Evolutionary conservation across 805 yeast species (phyloP).

Genomic region (Candida ficus): DNA sequence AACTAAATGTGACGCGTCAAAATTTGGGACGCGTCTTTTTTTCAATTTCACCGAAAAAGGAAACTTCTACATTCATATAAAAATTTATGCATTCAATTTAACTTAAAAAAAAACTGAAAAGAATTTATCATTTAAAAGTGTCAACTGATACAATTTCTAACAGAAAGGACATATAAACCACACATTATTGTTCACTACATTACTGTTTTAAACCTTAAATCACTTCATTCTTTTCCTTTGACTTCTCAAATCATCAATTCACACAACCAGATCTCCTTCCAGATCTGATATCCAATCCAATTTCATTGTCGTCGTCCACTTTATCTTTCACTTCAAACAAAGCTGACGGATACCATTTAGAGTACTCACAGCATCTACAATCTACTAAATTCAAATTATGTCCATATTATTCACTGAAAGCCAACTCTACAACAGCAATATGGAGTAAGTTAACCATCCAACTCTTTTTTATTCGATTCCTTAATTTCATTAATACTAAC

Average conservation of each 20-base stretch:
- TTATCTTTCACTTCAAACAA: not conserved
- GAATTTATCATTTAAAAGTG: no score
- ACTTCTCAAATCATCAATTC: no score
- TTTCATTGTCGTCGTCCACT: no score
- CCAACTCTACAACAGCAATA: not conserved
- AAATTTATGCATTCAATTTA: not conserved
- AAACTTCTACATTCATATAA: not conserved
- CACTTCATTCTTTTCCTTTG: no score
- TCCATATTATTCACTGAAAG: not conserved
- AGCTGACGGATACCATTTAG: not conserved
- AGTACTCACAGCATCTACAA: not conserved
- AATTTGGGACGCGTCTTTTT: not conserved
- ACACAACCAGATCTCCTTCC: no score
- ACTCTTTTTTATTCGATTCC: no score
- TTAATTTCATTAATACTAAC: no score
- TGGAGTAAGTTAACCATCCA: slow-evolving; percentile 1
- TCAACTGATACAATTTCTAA: not conserved
- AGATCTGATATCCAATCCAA: no score
- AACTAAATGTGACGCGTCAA: not conserved
- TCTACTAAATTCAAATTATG: not conserved
- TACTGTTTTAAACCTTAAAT: no score
- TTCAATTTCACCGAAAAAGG: not conserved
- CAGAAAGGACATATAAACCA: no score
- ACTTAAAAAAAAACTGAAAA: not conserved
- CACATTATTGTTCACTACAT: no score